Base-by-base conservation (phyloP, 306 rosid genomes). In the Cucurbita maxima region DNA sequence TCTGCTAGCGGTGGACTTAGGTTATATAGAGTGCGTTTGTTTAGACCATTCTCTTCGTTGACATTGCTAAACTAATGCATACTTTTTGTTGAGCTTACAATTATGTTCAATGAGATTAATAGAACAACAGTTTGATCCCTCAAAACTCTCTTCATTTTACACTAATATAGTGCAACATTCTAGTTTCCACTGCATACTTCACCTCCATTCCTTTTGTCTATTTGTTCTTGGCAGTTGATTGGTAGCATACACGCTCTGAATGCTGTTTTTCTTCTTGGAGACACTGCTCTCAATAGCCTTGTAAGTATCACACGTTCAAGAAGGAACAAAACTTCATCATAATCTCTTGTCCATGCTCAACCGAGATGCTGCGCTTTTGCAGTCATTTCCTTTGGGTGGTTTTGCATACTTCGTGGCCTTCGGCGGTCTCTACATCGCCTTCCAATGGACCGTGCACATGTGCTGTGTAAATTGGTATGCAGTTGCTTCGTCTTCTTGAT, bases 331-430 rank as follows among this genome's bases (percentile, higher is more conserved):
- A 50, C 40, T 44, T 45, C 73, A n/a, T 71, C 41, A 15, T 79
- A 25, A 30, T 70, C 22, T 51, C 19, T 48, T n/a, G 63, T 76
- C 37, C 72, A 18, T 66, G 34, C 53, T 66, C 8, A 43, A n/a
- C 47, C 30, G 16, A 51, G 18, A 30, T 5, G 41, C 22, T 52
- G 11, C 19, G 34, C 45, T 79, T 54, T 81, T 72, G 47, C 91
- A 90, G 96, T 84, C 96, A 6, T 92, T 90, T 83, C 92, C 92
- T 40, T 85, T 88, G 88, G 87, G 90, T 78, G 85, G 98, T 71
- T 57, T 90, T 1, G 72, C 92, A 20, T 88, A 90, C 77, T 90
- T 90, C 55, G 92, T 90, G 67, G 84, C 86, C 19, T 90, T 92
- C 87, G 87, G 91, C 76, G 84, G 92, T 72, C 37, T 80, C 71